A percentile compares a stretch with the other conserved stretches of the same genome.
Conservation (phyloP, 2,329 filamentous ascomycete genomes). For the Arthrobotrys pseudoclavata region DNA sequence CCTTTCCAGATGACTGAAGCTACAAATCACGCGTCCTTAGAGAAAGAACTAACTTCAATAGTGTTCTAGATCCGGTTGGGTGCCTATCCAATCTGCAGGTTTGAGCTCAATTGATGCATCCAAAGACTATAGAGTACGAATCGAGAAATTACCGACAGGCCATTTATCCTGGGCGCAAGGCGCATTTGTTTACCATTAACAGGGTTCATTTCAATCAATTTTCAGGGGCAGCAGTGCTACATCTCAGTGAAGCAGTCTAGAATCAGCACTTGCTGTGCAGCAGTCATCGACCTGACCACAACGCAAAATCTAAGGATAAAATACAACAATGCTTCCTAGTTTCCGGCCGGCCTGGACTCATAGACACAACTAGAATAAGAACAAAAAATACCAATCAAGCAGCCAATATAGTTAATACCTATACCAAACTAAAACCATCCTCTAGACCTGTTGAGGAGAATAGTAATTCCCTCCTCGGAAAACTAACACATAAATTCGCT, state of each 20-base stretch:
- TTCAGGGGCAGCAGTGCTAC: not conserved
- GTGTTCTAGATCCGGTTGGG: not conserved
- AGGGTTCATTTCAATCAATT: not conserved
- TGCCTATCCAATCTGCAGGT: not conserved
- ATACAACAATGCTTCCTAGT: not conserved
- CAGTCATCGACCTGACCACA: not conserved
- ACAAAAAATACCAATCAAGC: no score
- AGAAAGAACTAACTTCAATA: not conserved
- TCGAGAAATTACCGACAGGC: not conserved
- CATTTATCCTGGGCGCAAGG: not conserved
- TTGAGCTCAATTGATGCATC: not conserved
- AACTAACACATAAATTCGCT: no score
- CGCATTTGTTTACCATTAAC: not conserved
- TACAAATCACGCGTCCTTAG: not conserved
- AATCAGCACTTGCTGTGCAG: not conserved
- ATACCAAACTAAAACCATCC: no score
- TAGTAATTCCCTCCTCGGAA: no score
- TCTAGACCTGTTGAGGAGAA: no score
- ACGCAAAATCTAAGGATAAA: not conserved
- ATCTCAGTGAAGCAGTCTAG: not conserved
- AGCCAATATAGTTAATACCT: no score
- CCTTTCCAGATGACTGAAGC: not conserved
- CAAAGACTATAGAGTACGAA: not conserved
- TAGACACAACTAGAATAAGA: not conserved
- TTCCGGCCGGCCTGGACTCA: not conserved